Evolutionary conservation across 2,329 filamentous ascomycete species (phyloP), one percentile per base, ranked within the genome.

Genomic region (Neodidymelliopsis sp.): DNA sequence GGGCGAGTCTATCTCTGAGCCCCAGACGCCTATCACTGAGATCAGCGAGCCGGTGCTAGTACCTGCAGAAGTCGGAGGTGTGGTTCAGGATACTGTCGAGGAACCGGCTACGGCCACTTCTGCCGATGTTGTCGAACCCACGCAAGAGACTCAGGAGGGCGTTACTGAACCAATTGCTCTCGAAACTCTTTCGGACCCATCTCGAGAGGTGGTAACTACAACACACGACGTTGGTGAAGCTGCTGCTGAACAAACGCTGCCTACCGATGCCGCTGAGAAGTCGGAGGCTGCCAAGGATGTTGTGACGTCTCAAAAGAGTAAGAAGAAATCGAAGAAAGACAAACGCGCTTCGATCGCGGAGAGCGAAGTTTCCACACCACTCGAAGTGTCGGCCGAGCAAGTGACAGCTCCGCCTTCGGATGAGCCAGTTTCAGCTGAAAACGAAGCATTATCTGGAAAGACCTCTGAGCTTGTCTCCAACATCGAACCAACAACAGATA

Each of bases 291-390:
- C 22, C 5, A 49, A 52, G 4, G 49, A 44, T 16, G 16, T 25
- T 12, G n/a, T 48, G 2, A 18, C 37, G 30, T 54, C 60, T 6
- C 63, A 62, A 33, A 62, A 62, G 31, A 41, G 34, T 35, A 63
- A 62, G 45, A 65, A 62, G 49, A 60, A 63, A 37, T 49, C 38
- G 1, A 62, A 63, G 48, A 62, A 63, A 25, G 49, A 29, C 5
- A 63, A 62, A 20, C 48, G 54, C 16, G 36, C 35, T 10, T 55
- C 54, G 7, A 10, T 57, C 9, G 43, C 31, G n/a, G 57, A 49
- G 15, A 46, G 38, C 20, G 51, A 55, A 11, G 46, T 33, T 6
- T 41, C 51, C 11, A 44, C 49, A 8, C 39, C 45, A 11, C 13
- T 54, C 2, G 49, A 52, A 12, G 28, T 30, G 13, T 37, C 40